Evolutionary conservation across 805 yeast genomes (phyloP).

Genomic region (Lipomyces sp.): DNA sequence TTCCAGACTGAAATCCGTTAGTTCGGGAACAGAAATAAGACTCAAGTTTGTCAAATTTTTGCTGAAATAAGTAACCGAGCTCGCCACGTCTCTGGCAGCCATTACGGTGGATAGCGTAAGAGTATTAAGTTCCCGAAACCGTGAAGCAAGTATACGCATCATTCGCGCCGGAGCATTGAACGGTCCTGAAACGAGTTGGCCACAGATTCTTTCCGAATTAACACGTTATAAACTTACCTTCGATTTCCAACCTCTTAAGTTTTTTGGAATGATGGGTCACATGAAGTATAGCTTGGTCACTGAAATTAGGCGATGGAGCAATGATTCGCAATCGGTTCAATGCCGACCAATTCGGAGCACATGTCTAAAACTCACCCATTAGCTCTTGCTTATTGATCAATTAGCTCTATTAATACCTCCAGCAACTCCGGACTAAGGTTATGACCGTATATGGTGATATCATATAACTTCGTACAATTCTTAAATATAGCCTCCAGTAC

Average conservation of each 20-base stretch:
- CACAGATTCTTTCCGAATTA: neutral
- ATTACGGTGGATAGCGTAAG: neutral
- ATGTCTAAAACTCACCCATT: neutral
- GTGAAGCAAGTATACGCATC: constrained; percentile 7
- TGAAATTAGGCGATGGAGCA: constrained; percentile 4
- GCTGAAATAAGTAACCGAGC: constrained; percentile 3
- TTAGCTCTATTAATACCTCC: neutral
- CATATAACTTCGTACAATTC: constrained; percentile 4
- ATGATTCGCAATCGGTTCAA: constrained; percentile 3
- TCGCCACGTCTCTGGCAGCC: neutral
- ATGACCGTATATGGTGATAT: constrained; percentile 4
- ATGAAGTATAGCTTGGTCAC: constrained; percentile 1
- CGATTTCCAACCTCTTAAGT: constrained; percentile 3
- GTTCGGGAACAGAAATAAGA: constrained; percentile 1
- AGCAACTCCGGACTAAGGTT: constrained; percentile 2
- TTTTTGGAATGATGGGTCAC: constrained; percentile 4
- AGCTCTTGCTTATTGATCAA: neutral
- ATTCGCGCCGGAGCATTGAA: constrained; percentile 6
- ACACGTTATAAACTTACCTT: neutral
- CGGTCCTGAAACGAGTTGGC: neutral
- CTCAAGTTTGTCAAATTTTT: neutral
- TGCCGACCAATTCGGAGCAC: constrained; percentile 1
- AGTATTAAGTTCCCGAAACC: constrained; percentile 3
- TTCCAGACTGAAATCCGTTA: constrained; percentile 1
- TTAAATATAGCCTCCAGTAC: constrained; percentile 1